These are phyloP conservation scores for Phytophthora foliorum DNA, from an alignment of 352 stramenopile genomes.

Conservation along the genomic window DNA sequence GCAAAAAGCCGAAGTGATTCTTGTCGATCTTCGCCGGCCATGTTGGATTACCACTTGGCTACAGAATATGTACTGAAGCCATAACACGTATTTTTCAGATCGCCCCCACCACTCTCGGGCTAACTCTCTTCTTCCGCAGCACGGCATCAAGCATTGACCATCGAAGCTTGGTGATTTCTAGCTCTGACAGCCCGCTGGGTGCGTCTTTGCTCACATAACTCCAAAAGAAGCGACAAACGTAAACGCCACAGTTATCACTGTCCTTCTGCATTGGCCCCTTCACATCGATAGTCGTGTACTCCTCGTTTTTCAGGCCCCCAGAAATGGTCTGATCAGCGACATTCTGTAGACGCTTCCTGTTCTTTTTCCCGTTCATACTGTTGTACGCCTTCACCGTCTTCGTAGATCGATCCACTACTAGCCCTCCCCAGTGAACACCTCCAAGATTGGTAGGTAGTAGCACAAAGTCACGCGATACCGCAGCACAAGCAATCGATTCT, in stretches of 20 bases:
- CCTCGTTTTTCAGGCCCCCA: background rate
- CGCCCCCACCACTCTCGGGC: too few species aligned
- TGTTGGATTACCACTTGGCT: background rate
- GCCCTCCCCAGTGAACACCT: slow-evolving; percentile 3
- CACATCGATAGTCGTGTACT: background rate
- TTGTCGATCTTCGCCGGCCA: background rate
- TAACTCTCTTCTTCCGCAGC: too few species aligned
- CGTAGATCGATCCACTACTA: slow-evolving; percentile 5
- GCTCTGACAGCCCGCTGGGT: slow-evolving; percentile 6
- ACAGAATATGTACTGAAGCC: slow-evolving; percentile 10
- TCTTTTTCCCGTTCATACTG: slow-evolving; percentile 6
- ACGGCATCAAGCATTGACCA: too few species aligned
- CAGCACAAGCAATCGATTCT: slow-evolving; percentile 1
- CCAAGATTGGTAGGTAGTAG: slow-evolving; percentile 15
- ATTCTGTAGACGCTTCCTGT: slow-evolving; percentile 1
- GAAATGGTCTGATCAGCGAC: background rate
- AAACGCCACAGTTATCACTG: slow-evolving; percentile 15
- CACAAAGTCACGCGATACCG: background rate
- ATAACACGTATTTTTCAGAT: too few species aligned
- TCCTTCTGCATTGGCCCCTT: slow-evolving; percentile 10
- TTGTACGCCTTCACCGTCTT: slow-evolving; percentile 14
- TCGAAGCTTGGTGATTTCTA: too few species aligned
- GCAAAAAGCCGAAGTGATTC: background rate
- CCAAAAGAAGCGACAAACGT: slow-evolving; percentile 16
- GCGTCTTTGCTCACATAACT: slow-evolving; percentile 2